Base-by-base conservation (phyloP, 1,284 basidiomycete genomes). In the Violaceomyces palustris region DNA sequence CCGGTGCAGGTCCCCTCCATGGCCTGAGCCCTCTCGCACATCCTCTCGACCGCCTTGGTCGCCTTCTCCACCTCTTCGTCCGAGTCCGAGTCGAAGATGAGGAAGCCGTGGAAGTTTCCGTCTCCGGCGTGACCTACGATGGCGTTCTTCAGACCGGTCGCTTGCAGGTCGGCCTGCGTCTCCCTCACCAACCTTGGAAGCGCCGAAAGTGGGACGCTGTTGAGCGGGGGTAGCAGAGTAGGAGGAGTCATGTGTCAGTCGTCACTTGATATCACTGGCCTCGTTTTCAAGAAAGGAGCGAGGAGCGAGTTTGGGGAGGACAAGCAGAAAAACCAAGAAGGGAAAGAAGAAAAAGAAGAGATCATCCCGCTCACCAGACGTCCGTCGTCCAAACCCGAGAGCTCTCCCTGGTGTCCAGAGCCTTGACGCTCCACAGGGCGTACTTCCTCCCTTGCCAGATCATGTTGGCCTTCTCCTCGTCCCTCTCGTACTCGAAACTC, bases 371-470 rank as follows among this genome's bases (percentile, higher is more conserved):
- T 53, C 38, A 28, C 32, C 39, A 48, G 1, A 61, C 42, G 74
- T 92, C 89, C 14, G 89, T 92, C 15, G 82, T 79, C 84, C 86
- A 88, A 1, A 82, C 84, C 45, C 77, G 80, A 1, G 78, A 74
- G 5, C 82, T 83, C 6, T 82, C 81, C n/a, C 81, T 74, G 27
- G 85, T 72, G 39, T 83, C 82, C 63, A 88, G 64, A 12, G 48
- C 44, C 4, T 50, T 40, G 1, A 83, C 81, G 8, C 81, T 79
- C 77, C 83, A 88, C 29, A 85, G 77, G 7, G 85, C 87, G 39
- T 86, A 86, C 78, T 94, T 96, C 34, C 92, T 73, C 44, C 88
- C 87, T 37, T 79, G 76, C 91, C 91, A 96, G 8, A 96, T 74
- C 39, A 83, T 82, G 3, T 78, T 78, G 0, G 87, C 87, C 59